Percentiles rank a stretch among this genome's conserved stretches.
These are phyloP conservation scores for Thelephora aurantiotincta DNA, from an alignment of 768 basidiomycete genomes.

Conservation along the genomic window DNA sequence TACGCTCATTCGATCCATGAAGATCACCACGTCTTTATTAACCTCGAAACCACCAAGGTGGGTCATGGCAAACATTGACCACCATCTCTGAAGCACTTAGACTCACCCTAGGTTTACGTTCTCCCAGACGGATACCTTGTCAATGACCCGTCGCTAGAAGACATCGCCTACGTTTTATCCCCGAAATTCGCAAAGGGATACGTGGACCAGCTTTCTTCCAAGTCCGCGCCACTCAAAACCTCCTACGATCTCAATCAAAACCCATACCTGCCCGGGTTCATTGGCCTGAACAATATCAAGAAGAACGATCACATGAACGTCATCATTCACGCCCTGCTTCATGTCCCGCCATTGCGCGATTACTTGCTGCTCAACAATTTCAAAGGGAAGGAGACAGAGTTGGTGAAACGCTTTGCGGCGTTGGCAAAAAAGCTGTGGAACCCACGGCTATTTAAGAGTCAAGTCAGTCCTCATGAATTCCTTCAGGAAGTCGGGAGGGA, in stretches of 20 bases:
- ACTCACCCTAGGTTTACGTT: slow-evolving; percentile 66
- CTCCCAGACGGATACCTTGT: slow-evolving; percentile 95
- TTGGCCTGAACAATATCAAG: slow-evolving; percentile 97
- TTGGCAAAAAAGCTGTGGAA: slow-evolving; percentile 96
- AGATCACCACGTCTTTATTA: slow-evolving; percentile 97
- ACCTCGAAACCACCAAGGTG: slow-evolving; percentile 88
- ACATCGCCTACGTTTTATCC: slow-evolving; percentile 81
- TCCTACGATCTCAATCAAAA: slow-evolving; percentile 77
- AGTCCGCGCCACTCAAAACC: slow-evolving; percentile 47
- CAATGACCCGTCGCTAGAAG: slow-evolving; percentile 91
- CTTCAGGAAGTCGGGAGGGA: slow-evolving; percentile 90
- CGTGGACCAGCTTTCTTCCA: slow-evolving; percentile 39
- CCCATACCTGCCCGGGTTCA: slow-evolving; percentile 83
- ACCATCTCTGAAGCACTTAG: slow-evolving; percentile 9
- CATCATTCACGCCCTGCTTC: slow-evolving; percentile 84
- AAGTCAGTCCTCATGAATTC: slow-evolving; percentile 98
- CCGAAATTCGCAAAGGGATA: slow-evolving; percentile 68
- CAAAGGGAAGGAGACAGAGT: slow-evolving; percentile 66
- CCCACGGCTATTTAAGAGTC: slow-evolving; percentile 89
- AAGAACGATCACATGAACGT: slow-evolving; percentile 97
- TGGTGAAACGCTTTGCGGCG: slow-evolving; percentile 75
- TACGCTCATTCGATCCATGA: slow-evolving; percentile 96
- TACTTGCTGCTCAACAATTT: slow-evolving; percentile 70
- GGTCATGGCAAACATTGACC: slow-evolving; percentile 9
- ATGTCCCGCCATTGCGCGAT: slow-evolving; percentile 81